Base-by-base conservation (phyloP, 2,329 filamentous ascomycete species). In the Hirsutella rhossiliensis region DNA sequence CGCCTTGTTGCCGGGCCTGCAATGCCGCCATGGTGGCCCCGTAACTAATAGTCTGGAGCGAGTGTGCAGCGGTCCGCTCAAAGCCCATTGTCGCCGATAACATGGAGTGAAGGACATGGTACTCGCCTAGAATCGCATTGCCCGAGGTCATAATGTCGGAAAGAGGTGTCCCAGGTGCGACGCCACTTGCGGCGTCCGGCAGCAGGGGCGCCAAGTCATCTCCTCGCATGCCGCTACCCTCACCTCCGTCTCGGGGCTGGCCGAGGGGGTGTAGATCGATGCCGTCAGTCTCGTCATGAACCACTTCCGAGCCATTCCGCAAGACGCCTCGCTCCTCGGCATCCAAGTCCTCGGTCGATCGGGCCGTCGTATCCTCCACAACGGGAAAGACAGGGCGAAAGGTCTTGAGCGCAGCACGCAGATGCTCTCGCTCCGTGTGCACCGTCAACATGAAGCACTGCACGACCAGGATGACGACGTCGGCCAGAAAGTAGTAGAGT, bases 401-500 rank as follows among this genome's bases (percentile, higher is more conserved):
- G 32, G 62, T 63, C 43, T 64, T 65, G 7, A 76, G 62, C 13
- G 64, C 60, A 41, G 71, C 68, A 29, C 72, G 67, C 19, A 82
- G 61, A 45, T 68, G 69, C 52, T 81, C 77, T 48, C 73, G 68
- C 53, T 82, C 76, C 39, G 73, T 67, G 53, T 79, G 76, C 11
- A 82, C 71, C 3, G 77, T 68, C 45, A 84, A 59, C 78, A 83
- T 81, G 38, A 82, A 57, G 49, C 75, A 76, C 57, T 84, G 80
- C 13, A 82, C 52, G 2, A 58, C 61, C 34, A 82, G 53, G 8
- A 84, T 67, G 28, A 76, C 52, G 7, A 74, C 20, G 56, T 84
- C 80, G 38, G 77, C 59, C 2, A 74, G 53, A 5, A 82, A 50
- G 39, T 82, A 69, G 42, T 73, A 69, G 15, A 75, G 53, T 49